Conservation (phyloP, 768 basidiomycete species). For the Rhizopogon sp. region DNA sequence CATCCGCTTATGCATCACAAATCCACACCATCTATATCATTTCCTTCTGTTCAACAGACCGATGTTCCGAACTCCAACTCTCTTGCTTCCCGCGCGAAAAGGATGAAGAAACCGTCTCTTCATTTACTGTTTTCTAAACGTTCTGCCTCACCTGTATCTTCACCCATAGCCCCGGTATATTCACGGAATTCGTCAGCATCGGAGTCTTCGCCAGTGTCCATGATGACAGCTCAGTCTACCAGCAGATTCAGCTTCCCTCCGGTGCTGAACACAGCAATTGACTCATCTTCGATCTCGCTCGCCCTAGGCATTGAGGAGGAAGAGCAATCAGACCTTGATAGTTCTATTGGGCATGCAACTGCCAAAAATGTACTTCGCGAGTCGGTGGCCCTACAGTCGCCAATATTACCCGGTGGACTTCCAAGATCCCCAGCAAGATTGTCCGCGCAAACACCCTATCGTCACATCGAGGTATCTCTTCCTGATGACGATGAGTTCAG, state of each 20-base stretch:
- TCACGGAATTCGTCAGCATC: constrained; percentile 23
- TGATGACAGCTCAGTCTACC: constrained; percentile 55
- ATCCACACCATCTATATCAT: constrained; percentile 30
- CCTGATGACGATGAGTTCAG: constrained; percentile 35
- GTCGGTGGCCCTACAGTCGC: constrained; percentile 8
- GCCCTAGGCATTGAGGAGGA: constrained; percentile 24
- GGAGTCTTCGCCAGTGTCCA: constrained; percentile 32
- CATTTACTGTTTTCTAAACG: constrained; percentile 65
- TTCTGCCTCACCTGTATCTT: constrained; percentile 43
- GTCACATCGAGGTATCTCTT: constrained; percentile 22
- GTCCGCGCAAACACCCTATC: constrained; percentile 17
- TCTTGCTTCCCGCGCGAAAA: constrained; percentile 26
- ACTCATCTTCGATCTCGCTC: constrained; percentile 44
- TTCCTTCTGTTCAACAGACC: constrained; percentile 25
- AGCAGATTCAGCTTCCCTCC: constrained; percentile 47
- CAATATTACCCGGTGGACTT: constrained; percentile 14
- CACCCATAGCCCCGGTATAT: constrained; percentile 18
- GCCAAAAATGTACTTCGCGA: constrained; percentile 15
- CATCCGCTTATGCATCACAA: constrained; percentile 29
- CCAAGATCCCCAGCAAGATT: constrained; percentile 21
- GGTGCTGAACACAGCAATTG: constrained; percentile 57
- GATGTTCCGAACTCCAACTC: constrained; percentile 33
- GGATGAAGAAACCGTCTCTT: constrained; percentile 64
- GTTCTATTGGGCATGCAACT: constrained; percentile 7
- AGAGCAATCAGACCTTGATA: constrained; percentile 18